Base-by-base conservation (phyloP, 768 basidiomycete species). In the Xerocomellus intermedius region DNA sequence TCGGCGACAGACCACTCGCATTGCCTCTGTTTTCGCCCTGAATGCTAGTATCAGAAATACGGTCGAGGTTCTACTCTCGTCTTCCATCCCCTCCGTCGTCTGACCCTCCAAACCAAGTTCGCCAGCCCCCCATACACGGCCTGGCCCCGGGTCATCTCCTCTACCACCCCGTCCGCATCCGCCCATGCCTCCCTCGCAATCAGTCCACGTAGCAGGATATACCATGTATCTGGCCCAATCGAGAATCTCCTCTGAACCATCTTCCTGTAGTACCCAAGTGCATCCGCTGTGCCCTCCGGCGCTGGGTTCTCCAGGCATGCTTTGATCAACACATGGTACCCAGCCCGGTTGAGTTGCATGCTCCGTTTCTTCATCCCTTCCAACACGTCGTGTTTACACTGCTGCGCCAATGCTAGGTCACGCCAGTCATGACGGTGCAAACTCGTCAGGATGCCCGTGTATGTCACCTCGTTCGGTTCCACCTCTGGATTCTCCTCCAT, bases 321-420 rank as follows among this genome's bases (percentile, higher is more conserved):
- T 52, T 79, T 79, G 60, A 98, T 78, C 53, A 97, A 75, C 58
- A 87, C 81, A 67, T 96, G 87, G 73, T 91, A 94, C 7, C 84
- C 83, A 46, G 82, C 78, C 35, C 84, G 75, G 59, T 81, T 85
- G 45, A 87, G 74, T 24, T 71, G 67, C 55, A 91, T 69, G 0
- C 77, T 77, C 17, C 78, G 75, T 22, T 65, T 74, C 64, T 75
- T 77, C 86, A 93, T 91, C 61, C 79, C 76, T 48, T 69, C 69
- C 42, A 83, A 69, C 54, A 93, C 78, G 32, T 79, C 74, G 22
- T 69, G 67, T 54, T 74, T 77, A 62, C 78, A 79, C 56, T 79
- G 74, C 47, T 80, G 74, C 16, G 77, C 75, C 39, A 77, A 70
- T 28, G 71, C 61, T 6, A 74, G 59, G 22, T 80, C 68, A 51